Conservation (phyloP, 129 eudicot species). For the Flaveria sonorensis region DNA sequence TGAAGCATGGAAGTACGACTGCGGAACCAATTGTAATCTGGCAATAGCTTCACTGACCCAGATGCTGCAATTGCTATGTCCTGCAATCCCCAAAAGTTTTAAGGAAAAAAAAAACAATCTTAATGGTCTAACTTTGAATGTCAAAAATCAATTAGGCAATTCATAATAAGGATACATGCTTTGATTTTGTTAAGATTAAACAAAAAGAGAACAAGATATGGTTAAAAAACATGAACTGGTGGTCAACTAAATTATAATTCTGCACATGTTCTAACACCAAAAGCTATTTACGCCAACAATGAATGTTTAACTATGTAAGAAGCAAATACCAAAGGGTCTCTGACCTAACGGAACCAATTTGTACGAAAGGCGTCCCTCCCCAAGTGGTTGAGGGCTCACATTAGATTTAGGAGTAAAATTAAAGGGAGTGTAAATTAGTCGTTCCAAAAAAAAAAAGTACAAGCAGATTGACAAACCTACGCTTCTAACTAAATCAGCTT, state of each 20-base stretch:
- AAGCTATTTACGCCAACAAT: neutral
- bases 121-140: neutral
- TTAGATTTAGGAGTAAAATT: no score
- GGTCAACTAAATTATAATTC: neutral
- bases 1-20: constrained; percentile 86
- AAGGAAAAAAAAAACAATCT: neutral
- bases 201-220: neutral
- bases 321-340: no score
- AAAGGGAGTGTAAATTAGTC: no score
- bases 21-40: constrained; percentile 94
- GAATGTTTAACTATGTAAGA: neutral
- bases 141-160: neutral
- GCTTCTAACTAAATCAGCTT: neutral
- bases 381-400: no score
- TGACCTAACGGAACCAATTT: no score
- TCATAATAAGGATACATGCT: neutral
- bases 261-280: neutral
- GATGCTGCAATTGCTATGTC: constrained; percentile 79
- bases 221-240: neutral
- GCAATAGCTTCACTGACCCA: constrained; percentile 85
- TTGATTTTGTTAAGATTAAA: neutral
- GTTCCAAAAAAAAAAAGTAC: neutral
- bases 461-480: neutral
- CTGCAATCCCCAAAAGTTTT: constrained; percentile 34
- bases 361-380: no score